Percentiles rank a stretch among this genome's conserved stretches.
Evolutionary conservation across 2,329 filamentous ascomycete genomes (phyloP).

Genomic region (Penicillium glabrum): DNA sequence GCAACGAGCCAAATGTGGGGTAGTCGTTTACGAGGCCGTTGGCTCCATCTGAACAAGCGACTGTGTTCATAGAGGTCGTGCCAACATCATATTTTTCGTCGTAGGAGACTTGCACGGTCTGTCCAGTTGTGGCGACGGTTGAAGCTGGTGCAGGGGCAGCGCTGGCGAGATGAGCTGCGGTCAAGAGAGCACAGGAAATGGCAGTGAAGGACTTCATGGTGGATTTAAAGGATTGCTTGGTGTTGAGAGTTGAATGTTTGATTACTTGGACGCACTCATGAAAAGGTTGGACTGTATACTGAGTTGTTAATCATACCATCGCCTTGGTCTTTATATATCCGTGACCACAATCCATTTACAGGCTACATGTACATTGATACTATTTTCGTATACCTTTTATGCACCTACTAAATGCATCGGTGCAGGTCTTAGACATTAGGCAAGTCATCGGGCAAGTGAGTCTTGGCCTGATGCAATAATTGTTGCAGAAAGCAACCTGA

Average conservation of each 20-base stretch:
- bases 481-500: background rate
- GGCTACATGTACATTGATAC: constrained; percentile 1
- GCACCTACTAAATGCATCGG: constrained; percentile 1
- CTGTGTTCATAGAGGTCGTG: constrained; percentile 53
- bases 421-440: constrained; percentile 18
- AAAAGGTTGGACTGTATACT: background rate
- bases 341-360: background rate
- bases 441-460: constrained; percentile 3
- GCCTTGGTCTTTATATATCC: constrained; percentile 14
- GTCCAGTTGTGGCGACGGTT: constrained; percentile 6
- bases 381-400: constrained; percentile 7
- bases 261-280: background rate
- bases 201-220: constrained; percentile 29
- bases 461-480: background rate
- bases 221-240: background rate
- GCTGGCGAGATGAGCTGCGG: constrained; percentile 21
- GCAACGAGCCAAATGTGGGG: constrained; percentile 45
- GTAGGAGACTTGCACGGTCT: constrained; percentile 60
- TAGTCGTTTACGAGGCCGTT: constrained; percentile 35
- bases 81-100: constrained; percentile 69
- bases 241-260: background rate
- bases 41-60: constrained; percentile 45
- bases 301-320: background rate
- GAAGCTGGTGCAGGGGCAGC: constrained; percentile 22
- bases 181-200: constrained; percentile 20